Evolutionary conservation across 2,329 filamentous ascomycete species (phyloP).

Genomic region (Tolypocladium ophioglossoides): DNA sequence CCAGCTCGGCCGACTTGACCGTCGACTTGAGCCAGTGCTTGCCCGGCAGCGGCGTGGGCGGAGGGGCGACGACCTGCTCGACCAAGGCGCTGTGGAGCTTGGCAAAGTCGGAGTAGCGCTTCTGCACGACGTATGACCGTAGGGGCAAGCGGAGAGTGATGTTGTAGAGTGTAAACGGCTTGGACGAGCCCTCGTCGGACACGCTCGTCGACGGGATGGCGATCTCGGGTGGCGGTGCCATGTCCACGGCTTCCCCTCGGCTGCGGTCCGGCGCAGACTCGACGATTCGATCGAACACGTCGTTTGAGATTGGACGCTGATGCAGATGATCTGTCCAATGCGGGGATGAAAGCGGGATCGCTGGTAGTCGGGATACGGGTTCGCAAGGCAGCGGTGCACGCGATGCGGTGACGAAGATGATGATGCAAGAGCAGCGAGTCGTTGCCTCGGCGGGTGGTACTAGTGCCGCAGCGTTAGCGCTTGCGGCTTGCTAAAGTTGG

Average conservation of each 20-base stretch:
- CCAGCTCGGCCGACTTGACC: conserved; percentile 55
- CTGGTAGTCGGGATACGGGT: background rate
- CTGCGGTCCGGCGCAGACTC: background rate
- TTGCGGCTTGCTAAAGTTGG: too few relatives aligned
- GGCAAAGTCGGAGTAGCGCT: conserved; percentile 74
- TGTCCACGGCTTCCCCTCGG: conserved; percentile 17
- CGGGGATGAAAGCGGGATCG: background rate
- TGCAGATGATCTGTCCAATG: too few relatives aligned
- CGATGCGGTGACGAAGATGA: background rate
- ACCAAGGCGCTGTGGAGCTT: conserved; percentile 53
- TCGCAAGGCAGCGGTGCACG: background rate
- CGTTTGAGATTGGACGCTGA: background rate
- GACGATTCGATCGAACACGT: background rate
- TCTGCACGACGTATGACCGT: conserved; percentile 63
- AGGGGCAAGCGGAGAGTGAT: conserved; percentile 68
- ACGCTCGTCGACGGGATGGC: conserved; percentile 56
- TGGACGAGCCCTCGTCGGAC: conserved; percentile 38
- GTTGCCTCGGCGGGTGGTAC: background rate
- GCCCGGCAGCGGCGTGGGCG: conserved; percentile 55
- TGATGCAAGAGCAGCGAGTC: background rate
- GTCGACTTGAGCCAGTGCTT: conserved; percentile 75
- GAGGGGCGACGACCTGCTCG: conserved; percentile 47
- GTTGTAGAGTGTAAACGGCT: conserved; percentile 69
- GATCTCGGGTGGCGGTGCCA: conserved; percentile 57
- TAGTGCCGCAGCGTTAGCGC: background rate